Percentiles rank a stretch among this genome's conserved stretches.
Evolutionary conservation across 2,329 filamentous ascomycete genomes (phyloP).

Genomic region (Alternaria tenuissima): DNA sequence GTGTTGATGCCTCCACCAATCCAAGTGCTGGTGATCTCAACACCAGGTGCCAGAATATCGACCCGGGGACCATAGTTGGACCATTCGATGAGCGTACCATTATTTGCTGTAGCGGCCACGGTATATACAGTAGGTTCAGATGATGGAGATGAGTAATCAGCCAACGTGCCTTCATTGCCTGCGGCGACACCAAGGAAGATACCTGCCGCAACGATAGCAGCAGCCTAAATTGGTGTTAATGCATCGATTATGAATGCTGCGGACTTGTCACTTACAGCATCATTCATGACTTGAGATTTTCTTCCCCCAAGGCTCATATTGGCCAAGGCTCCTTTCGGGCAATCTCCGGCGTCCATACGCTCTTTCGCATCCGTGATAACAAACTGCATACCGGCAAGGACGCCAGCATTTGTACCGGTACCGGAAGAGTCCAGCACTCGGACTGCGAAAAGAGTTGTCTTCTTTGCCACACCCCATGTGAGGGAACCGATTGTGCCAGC

Average conservation of each 20-base stretch:
- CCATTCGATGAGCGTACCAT: constrained; percentile 43
- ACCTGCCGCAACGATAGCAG: constrained; percentile 42
- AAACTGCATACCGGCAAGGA: constrained; percentile 40
- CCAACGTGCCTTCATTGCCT: constrained; percentile 45
- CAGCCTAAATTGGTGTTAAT: constrained; percentile 27
- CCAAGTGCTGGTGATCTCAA: constrained; percentile 57
- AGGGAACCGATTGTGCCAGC: constrained; percentile 44
- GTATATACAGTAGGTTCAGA: constrained; percentile 49
- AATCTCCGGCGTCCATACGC: constrained; percentile 17
- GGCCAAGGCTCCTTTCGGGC: constrained; percentile 42
- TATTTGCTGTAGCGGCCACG: constrained; percentile 47
- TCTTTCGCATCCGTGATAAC: constrained; percentile 23
- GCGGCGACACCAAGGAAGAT: constrained; percentile 51
- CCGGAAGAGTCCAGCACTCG: constrained; percentile 48
- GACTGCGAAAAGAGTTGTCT: constrained; percentile 45
- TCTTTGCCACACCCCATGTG: constrained; percentile 48
- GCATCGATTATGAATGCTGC: background rate
- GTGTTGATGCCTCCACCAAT: constrained; percentile 51
- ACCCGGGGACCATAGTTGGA: constrained; percentile 49
- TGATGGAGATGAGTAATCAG: constrained; percentile 42
- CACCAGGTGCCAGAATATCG: constrained; percentile 51
- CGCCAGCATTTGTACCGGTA: constrained; percentile 31
- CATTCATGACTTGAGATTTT: constrained; percentile 34
- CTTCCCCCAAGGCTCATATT: constrained; percentile 48
- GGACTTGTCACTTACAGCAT: constrained; percentile 23